Conservation (phyloP, 192 early-diverging fungal species). For the Podila clonocystis region DNA sequence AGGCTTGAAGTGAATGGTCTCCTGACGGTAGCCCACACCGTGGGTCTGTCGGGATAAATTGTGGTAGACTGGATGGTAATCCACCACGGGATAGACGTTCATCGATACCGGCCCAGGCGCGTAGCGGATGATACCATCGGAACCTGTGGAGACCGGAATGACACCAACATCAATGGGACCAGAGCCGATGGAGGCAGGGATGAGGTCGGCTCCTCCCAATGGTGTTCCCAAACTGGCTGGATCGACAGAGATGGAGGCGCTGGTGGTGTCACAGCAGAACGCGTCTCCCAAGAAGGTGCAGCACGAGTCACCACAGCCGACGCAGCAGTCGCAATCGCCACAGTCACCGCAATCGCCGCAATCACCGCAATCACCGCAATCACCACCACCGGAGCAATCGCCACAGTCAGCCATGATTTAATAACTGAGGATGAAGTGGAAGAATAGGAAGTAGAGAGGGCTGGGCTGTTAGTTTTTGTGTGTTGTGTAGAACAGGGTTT, state of each 20-base stretch:
- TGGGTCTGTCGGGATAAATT: background rate
- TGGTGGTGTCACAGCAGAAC: background rate
- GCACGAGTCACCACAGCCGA: constrained; percentile 11
- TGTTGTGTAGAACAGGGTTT: too few species aligned
- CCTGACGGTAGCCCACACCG: background rate
- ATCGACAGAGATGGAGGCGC: background rate
- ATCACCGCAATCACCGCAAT: background rate
- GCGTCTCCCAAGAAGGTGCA: constrained; percentile 9
- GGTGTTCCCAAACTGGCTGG: background rate
- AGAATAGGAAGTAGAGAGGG: background rate
- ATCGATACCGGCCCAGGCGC: background rate
- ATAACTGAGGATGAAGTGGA: background rate
- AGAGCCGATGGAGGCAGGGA: background rate
- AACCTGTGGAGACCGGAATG: background rate
- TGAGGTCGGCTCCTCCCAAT: background rate
- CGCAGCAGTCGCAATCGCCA: constrained; percentile 6
- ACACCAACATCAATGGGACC: background rate
- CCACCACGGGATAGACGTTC: background rate
- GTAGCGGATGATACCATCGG: background rate
- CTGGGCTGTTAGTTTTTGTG: constrained; percentile 1
- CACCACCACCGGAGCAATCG: background rate
- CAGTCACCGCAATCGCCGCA: constrained; percentile 9
- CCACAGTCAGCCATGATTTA: background rate
- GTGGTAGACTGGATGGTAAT: background rate
- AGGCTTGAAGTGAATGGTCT: background rate